Evolutionary conservation across 2,329 filamentous ascomycete species (phyloP), one percentile per base, ranked within the genome.

Genomic region (Alternaria consortialis): DNA sequence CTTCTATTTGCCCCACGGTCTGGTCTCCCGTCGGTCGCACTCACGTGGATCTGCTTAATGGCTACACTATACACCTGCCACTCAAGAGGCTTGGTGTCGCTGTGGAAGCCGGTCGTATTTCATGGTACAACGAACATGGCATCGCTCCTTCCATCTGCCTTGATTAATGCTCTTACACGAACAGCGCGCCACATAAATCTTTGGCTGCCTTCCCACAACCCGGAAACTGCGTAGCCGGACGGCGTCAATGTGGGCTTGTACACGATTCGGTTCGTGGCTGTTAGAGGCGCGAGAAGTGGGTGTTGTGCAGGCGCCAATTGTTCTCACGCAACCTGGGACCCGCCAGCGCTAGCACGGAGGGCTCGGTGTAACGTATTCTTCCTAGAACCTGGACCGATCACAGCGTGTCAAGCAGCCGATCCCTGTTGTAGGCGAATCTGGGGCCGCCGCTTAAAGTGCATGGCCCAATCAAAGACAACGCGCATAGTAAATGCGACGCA

Each of bases 371-470:
- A 71, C 68, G 44, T 32, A 43, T 54, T 55, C 54, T 56, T 59
- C 64, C 64, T 51, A 34, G 44, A 61, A 62, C 56, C 62, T 62
- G 61, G 59, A 62, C 50, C 59, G 60, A 58, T 59, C 53, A 54
- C 48, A 61, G 66, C 43, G 60, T 58, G 43, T 66, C 64, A 40
- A 62, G 53, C 54, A 58, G 61, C 71, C 68, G 62, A 71, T 68
- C 65, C 71, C 63, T 67, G 68, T 48, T 53, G 48, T 46, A 47
- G 36, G 59, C 56, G 60, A 58, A 60, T 60, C 50, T 65, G 58
- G 61, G 52, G 56, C 55, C 63, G 66, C 66, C 65, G 66, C 63
- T 67, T 73, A 67, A 68, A 65, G 40, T 58, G 47, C 42, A n/a
- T 50, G 44, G 48, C 53, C 66, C 64, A 71, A 70, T 69, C 36